These are phyloP conservation scores for Cladophialophora immunda DNA, from an alignment of 2,329 filamentous ascomycete species.

Conservation along the genomic window DNA sequence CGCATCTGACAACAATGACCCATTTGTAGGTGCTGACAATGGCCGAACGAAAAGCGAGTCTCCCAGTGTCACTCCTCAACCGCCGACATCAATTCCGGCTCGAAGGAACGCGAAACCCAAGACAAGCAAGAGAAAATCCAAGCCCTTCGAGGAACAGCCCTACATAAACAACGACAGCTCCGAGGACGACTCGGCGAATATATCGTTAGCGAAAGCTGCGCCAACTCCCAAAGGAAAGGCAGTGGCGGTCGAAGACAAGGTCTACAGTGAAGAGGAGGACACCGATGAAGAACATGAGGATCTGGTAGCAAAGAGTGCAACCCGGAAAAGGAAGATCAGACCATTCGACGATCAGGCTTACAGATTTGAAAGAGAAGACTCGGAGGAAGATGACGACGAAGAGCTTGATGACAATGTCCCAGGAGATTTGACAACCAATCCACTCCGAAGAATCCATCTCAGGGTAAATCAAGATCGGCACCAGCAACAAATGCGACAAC, in stretches of 20 bases:
- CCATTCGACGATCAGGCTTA: constrained; percentile 4
- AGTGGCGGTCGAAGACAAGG: background rate
- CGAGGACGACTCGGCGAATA: background rate
- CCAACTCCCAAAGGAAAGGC: background rate
- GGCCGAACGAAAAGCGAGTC: background rate
- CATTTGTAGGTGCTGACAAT: background rate
- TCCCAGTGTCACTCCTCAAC: background rate
- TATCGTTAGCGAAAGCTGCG: background rate
- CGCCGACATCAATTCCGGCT: background rate
- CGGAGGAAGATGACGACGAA: constrained; percentile 5
- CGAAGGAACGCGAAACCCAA: background rate
- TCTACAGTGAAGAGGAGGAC: background rate
- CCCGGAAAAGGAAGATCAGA: background rate
- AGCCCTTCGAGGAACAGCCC: background rate
- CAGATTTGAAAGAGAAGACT: background rate
- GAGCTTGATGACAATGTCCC: constrained; percentile 1
- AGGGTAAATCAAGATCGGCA: background rate
- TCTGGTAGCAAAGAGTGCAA: background rate
- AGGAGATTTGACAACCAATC: background rate
- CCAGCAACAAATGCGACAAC: background rate
- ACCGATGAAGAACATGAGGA: background rate
- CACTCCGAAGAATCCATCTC: background rate
- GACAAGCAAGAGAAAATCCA: background rate
- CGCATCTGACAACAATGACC: background rate
- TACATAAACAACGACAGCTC: background rate